Conservation (phyloP, 176 grass and related monocot genomes). For the Avena atlantica region DNA sequence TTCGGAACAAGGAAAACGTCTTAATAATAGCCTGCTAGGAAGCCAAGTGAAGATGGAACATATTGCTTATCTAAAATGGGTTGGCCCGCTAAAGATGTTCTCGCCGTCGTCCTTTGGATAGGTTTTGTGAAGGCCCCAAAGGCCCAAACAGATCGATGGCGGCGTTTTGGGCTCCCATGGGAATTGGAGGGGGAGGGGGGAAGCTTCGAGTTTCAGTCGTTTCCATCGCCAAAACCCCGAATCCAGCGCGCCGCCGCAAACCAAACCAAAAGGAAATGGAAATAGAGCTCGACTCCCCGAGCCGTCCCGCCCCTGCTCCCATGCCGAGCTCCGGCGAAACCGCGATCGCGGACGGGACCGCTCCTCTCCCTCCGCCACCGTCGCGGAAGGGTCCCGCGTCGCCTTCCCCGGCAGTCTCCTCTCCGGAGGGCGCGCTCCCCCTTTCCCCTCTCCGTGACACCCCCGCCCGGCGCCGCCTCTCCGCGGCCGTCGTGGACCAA, state of each 20-base stretch:
- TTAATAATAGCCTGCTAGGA: too few species aligned
- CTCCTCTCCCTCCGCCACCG: constrained; percentile 5
- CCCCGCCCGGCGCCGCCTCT: background rate
- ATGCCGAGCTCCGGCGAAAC: background rate
- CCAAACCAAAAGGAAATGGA: constrained; percentile 8
- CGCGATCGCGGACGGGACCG: background rate
- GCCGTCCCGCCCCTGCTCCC: background rate
- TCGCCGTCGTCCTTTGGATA: too few species aligned
- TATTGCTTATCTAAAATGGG: too few species aligned
- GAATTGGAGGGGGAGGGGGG: too few species aligned
- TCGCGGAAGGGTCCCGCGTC: background rate
- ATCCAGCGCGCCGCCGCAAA: background rate
- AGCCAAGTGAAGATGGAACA: too few species aligned
- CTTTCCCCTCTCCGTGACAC: background rate
- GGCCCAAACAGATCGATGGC: too few species aligned
- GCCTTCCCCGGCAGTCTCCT: background rate
- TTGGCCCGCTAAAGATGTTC: too few species aligned
- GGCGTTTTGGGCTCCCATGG: too few species aligned
- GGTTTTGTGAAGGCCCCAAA: too few species aligned
- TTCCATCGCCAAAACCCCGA: background rate
- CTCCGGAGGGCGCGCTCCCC: background rate
- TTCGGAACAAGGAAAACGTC: too few species aligned
- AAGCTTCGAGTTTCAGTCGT: too few species aligned
- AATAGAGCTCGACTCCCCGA: background rate
- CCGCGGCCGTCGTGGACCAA: background rate